Base-by-base conservation (phyloP, 805 yeast genomes). In the Brettanomyces sp. region DNA sequence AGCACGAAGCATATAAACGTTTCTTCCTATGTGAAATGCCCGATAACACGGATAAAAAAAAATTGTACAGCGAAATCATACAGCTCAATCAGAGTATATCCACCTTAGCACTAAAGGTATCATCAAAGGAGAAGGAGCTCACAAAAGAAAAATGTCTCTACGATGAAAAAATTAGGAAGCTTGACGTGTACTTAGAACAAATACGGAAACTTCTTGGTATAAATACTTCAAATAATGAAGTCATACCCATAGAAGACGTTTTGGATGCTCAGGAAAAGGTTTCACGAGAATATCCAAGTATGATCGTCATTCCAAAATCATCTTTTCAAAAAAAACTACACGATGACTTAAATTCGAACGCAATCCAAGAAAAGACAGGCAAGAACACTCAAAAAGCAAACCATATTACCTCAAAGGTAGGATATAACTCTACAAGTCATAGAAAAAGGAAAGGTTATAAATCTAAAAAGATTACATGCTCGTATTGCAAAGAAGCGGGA, bases 41-140 rank as follows among this genome's bases (percentile, higher is more conserved):
- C 9, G 32, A 28, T 5, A 6, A 28, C 9, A 28, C n/a, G 5
- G 32, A 28, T 28, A 28, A 28, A 24, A 23, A 38, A 14, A 23
- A 38, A 12, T 14, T 38, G 6, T 12, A 38, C 14, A 25, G 28
- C 37, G 37, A 56, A 37, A 44, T 56, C 5, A 52, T 47, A 11
- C 49, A 50, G 35, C 44, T 59, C 5, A 56, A 52, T 36, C 46
- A 41, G n/a, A 50, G 56, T 14, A 49, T 61, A 22, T 39, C 55
- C 5, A 47, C 51, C 9, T 58, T 73, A n/a, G 76, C 76, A 0
- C 51, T 60, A 41, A 59, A 60, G 2, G 62, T 72, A 11, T 52
- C 56, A 5, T 54, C 57, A 36, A 72, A 71, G 52, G 66, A 68
- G 32, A 58, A 57, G 38, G 73, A 73, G 48, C 54, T 73, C 22